Percentiles rank a stretch among this genome's conserved stretches.
Conservation (phyloP, 2,329 filamentous ascomycete species). For the Onygenales sp. region DNA sequence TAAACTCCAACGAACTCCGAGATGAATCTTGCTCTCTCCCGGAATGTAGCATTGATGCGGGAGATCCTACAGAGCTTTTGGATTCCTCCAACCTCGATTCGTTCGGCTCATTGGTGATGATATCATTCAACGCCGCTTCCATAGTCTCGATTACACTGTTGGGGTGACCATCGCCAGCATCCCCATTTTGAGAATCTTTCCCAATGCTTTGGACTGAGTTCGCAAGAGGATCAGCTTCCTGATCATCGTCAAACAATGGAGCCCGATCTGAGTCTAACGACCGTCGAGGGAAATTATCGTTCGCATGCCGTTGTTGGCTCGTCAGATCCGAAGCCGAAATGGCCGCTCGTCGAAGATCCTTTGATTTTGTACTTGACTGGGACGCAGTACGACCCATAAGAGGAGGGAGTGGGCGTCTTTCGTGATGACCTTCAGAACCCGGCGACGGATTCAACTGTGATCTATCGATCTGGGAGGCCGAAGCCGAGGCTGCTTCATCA, state of each 20-base stretch:
- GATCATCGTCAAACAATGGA: slow-evolving; percentile 72
- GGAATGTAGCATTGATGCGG: slow-evolving; percentile 42
- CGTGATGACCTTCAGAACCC: slow-evolving; percentile 18
- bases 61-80: slow-evolving; percentile 24
- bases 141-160: slow-evolving; percentile 81
- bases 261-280: slow-evolving; percentile 60
- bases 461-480: slow-evolving; percentile 11
- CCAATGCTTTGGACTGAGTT: slow-evolving; percentile 74
- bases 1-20: slow-evolving; percentile 52
- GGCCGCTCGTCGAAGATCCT: slow-evolving; percentile 50
- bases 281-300: slow-evolving; percentile 44
- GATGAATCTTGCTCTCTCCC: slow-evolving; percentile 51
- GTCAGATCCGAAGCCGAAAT: slow-evolving; percentile 52
- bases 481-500: slow-evolving; percentile 49
- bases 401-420: slow-evolving; percentile 32
- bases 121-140: slow-evolving; percentile 83
- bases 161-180: slow-evolving; percentile 49
- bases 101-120: slow-evolving; percentile 75
- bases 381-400: slow-evolving; percentile 40
- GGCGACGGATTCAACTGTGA: slow-evolving; percentile 1
- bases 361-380: slow-evolving; percentile 33
- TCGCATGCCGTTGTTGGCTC: slow-evolving; percentile 11
- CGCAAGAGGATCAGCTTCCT: slow-evolving; percentile 59
- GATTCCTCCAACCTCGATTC: slow-evolving; percentile 43
- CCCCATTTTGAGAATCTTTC: slow-evolving; percentile 52